Base-by-base conservation (phyloP, 495 filamentous ascomycete genomes). In the Tirmania nivea region DNA sequence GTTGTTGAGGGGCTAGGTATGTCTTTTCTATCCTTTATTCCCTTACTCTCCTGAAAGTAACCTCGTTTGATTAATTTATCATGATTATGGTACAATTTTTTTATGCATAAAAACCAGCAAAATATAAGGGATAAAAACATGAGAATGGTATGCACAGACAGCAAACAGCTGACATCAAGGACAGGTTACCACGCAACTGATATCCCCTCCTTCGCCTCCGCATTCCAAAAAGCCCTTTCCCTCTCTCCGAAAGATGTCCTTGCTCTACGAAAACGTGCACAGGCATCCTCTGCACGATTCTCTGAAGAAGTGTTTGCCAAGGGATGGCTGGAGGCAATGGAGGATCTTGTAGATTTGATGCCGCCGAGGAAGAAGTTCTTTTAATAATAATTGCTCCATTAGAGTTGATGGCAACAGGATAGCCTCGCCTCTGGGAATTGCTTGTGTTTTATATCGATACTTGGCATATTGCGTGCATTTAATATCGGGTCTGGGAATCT, bases 121-220 rank as follows among this genome's bases (percentile, higher is more conserved):
- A 39, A 16, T 35, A 25, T 39, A 35, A 10, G 8, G n/a, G 2
- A 1, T 19, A 21, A 11, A 34, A 39, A 17, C 25, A 21, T 17
- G 8, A 34, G 48, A 35, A 35, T n/a, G 4, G 36, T 47, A 47
- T 47, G 25, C 25, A 31, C 25, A 31, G 25, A 31, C 25, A 31
- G 25, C 25, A 31, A 31, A 7, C 0, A 31, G 25, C 25, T 31
- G 25, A 31, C 25, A 31, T 1, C 7, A 1, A 11, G 39, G 19
- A 51, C 63, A 77, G 89, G 90, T 2, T 95, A 85, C 73, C 83
- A 84, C 57, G 89, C 88, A 0, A 79, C 75, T 4, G 86, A 81
- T 0, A 67, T 76, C 3, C 70, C 74, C 6, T 79, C 92, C 57
- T 97, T 87, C 60, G 86, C 86, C 0, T 70, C 72, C 10, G 81